Conservation (phyloP, 768 basidiomycete genomes). For the Chiua virens region DNA sequence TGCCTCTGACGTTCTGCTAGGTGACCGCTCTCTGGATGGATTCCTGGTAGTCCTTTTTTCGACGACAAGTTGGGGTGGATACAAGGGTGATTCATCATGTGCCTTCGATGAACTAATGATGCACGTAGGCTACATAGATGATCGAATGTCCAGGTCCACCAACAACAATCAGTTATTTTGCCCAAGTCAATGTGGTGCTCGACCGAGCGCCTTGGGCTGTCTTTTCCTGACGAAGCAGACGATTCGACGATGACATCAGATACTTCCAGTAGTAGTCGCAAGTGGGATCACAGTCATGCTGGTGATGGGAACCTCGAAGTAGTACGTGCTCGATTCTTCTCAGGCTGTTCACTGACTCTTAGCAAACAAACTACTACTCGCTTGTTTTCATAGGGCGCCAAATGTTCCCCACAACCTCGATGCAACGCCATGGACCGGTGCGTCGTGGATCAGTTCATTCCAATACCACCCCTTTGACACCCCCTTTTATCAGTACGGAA, state of each 20-base stretch:
- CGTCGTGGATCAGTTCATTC: not conserved
- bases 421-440: constrained; percentile 13
- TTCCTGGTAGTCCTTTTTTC: too few species aligned
- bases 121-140: too few species aligned
- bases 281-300: constrained; percentile 28
- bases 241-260: constrained; percentile 22
- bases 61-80: too few species aligned
- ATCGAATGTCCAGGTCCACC: too few species aligned
- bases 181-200: constrained; percentile 30
- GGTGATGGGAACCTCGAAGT: constrained; percentile 18
- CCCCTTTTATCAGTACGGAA: constrained; percentile 35
- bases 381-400: constrained; percentile 15
- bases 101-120: too few species aligned
- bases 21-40: too few species aligned
- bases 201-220: constrained; percentile 57
- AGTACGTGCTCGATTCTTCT: too few species aligned
- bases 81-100: too few species aligned
- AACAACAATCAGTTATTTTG: not conserved
- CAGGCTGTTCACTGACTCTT: not conserved
- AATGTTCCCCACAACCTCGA: constrained; percentile 30
- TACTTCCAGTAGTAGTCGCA: constrained; percentile 15
- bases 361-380: not conserved
- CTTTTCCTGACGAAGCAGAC: constrained; percentile 54
- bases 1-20: too few species aligned
- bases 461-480: not conserved